Base-by-base conservation (phyloP, 2,329 filamentous ascomycete genomes). In the Aspergillus alliaceus region DNA sequence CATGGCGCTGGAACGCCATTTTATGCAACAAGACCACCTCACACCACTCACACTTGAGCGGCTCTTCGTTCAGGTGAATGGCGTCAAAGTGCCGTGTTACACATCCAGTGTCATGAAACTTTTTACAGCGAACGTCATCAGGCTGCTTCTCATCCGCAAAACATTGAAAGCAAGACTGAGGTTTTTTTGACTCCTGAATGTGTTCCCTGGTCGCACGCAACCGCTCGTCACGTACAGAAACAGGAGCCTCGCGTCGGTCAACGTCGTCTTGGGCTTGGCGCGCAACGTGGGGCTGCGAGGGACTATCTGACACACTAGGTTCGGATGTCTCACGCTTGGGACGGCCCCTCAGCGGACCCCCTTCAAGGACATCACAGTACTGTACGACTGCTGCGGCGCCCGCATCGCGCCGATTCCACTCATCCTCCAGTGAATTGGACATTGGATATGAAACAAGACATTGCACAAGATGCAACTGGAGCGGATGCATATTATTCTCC, bases 1-100 rank as follows among this genome's bases (percentile, higher is more conserved):
- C 56, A 60, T 65, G 51, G 44, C 60, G 61, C 56, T 60, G 50
- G 53, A 65, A 65, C 22, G 55, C 59, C 54, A 65, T 63, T 40
- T 51, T 22, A 61, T 65, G 56, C 42, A 65, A 31, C 32, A 64
- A 57, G 31, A 46, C 34, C 44, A 60, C 54, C 53, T 64, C 56
- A 56, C 55, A 62, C 56, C 40, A 62, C 34, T 64, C 60, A 29
- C 57, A 61, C 27, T 58, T 54, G 27, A 61, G 39, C 39, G 53
- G 56, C 25, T 53, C 20, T 60, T 62, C 58, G 34, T 60, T 56
- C 1, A 64, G 51, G 54, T 64, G 56, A 57, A 58, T 59, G 51
- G 59, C 54, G 46, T 62, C 54, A 53, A 64, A 60, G 49, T 64
- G 49, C 32, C 61, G 59, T 37, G 59, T 64, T 51, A 64, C 51